Base-by-base conservation (phyloP, 768 basidiomycete species). In the Lactifluus subvellereus region DNA sequence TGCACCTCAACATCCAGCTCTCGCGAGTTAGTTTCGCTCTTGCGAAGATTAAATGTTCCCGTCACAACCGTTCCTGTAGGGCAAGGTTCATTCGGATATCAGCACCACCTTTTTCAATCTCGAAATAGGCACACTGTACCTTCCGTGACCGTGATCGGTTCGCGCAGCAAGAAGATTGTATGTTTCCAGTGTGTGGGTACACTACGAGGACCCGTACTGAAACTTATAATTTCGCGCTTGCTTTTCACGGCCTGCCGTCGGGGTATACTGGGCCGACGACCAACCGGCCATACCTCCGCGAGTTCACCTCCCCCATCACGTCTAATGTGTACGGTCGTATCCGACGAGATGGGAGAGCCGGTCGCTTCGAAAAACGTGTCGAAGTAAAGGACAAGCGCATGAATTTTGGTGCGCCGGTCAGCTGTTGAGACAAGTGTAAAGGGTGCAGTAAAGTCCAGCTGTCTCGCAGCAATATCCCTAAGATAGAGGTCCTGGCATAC, bases 111-210 rank as follows among this genome's bases (percentile, higher is more conserved):
- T 37, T 40, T 9, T 4, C 27, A 6, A 37, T 13, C 22, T 22
- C 38, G 30, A 32, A 40, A 13, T 4, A 13, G 47, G 16, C 51
- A n/a, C 35, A 48, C 47, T 74, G 16, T 45, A 88, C 91, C 91
- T 77, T 90, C 86, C 4, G 82, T 80, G 1, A 90, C 85, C n/a
- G 73, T 70, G 57, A 98, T 82, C 0, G 92, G 89, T 59, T 94
- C 85, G 51, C 82, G 78, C 61, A 99, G 78, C 67, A 98, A 74
- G 74, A 99, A 97, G 2, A 93, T 69, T 0, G 96, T 94, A 71
- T 99, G 96, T 72, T 94, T 94, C 96, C 96, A 98, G 72, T 99
- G 96, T 32, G 95, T 98, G 10, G 91, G 85, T 27, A 84, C 83
- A 61, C 91, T 94, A 68, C 76, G 76, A 10, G 96, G 94, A 0